These are phyloP conservation scores for Gracilaria vermiculophylla DNA, from an alignment of 23 red algal species.

Conservation along the genomic window DNA sequence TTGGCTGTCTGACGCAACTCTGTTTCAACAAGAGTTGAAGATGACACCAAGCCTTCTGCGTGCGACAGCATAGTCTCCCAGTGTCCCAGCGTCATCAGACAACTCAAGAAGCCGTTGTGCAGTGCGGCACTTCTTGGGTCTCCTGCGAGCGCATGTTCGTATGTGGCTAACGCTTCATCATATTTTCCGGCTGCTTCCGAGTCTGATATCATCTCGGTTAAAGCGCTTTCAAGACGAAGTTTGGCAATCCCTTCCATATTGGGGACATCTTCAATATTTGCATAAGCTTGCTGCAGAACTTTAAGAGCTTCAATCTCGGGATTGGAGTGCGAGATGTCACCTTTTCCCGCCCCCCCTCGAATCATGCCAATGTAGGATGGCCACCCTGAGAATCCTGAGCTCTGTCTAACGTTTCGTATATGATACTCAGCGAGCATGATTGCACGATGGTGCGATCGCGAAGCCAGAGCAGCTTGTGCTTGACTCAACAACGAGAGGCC, in stretches of 20 bases:
- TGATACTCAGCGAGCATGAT: constrained; percentile 75
- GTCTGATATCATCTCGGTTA: constrained; percentile 66
- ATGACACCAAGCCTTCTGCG: constrained; percentile 43
- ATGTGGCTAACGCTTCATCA: constrained; percentile 70
- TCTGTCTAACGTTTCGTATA: constrained; percentile 26
- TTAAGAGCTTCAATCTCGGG: constrained; percentile 33
- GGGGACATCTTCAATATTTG: constrained; percentile 63
- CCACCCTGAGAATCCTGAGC: constrained; percentile 18
- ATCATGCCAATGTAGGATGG: constrained; percentile 33
- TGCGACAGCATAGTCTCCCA: constrained; percentile 84
- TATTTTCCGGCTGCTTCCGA: constrained; percentile 66
- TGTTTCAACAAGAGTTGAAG: constrained; percentile 7
- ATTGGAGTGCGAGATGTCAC: neutral
- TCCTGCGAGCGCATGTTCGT: constrained; percentile 64
- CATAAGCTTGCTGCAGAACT: constrained; percentile 64
- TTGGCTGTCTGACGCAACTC: constrained; percentile 42
- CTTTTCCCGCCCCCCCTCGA: neutral
- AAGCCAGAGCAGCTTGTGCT: constrained; percentile 58
- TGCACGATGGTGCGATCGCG: constrained; percentile 65
- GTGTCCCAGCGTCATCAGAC: constrained; percentile 76
- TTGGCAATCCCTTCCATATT: constrained; percentile 65
- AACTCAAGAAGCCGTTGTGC: constrained; percentile 71
- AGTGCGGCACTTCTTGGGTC: neutral
- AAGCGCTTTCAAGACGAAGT: constrained; percentile 22
- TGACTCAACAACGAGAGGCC: constrained; percentile 35